Conservation (phyloP, 805 yeast species). For the Vanderwaltozyma yarrowii region DNA sequence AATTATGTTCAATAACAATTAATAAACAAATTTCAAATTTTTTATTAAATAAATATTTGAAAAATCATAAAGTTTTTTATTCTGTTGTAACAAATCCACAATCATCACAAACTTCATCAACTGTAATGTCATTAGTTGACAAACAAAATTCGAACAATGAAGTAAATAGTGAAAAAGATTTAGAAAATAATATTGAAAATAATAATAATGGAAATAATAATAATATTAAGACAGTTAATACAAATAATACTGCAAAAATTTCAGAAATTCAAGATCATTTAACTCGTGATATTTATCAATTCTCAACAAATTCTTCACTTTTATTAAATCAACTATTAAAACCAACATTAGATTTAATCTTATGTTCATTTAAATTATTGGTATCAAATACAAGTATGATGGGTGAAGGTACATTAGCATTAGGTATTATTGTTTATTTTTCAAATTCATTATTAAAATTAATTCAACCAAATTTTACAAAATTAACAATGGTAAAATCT, state of each 20-base stretch:
- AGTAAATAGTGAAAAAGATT: neutral
- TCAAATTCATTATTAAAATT: conserved; percentile 65
- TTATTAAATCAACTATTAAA: conserved; percentile 77
- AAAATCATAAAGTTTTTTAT: conserved; percentile 34
- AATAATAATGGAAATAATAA: conserved; percentile 1
- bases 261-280: conserved; percentile 29
- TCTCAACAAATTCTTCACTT: conserved; percentile 59
- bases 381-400: conserved; percentile 35
- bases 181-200: neutral
- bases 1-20: conserved; percentile 45
- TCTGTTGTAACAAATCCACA: conserved; percentile 13
- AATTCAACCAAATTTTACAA: conserved; percentile 86
- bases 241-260: neutral
- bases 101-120: neutral
- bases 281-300: conserved; percentile 67
- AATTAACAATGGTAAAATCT: conserved; percentile 63
- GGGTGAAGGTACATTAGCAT: conserved; percentile 65
- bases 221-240: too few species aligned
- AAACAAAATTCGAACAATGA: neutral
- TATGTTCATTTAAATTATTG: conserved; percentile 72
- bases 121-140: too few species aligned
- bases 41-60: conserved; percentile 62
- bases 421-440: conserved; percentile 71
- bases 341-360: conserved; percentile 67
- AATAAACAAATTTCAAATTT: conserved; percentile 55